phyloP scores from a whole-genome alignment of 2,329 filamentous ascomycete genomes.

The Lachnellula occidentalis region DNA sequence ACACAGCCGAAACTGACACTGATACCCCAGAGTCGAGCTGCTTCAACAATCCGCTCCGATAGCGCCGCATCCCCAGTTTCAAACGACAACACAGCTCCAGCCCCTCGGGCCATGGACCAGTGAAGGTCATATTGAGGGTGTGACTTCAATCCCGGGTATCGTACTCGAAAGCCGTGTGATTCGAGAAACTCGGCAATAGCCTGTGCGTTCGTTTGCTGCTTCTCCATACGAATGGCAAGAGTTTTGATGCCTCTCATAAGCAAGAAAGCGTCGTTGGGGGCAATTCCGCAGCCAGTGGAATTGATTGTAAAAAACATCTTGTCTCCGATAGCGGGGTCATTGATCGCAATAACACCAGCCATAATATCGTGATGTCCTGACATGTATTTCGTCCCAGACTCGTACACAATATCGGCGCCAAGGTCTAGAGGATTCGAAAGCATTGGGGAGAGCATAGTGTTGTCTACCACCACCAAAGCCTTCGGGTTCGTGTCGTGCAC shows the following conservation, averaged over 20 bases:
- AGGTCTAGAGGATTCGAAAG: constrained; percentile 90
- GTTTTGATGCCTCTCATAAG: constrained; percentile 96
- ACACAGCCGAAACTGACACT: constrained; percentile 97
- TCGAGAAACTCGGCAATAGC: constrained; percentile 90
- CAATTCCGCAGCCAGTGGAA: constrained; percentile 85
- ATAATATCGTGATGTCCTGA: constrained; percentile 98
- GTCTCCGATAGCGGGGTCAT: constrained; percentile 74
- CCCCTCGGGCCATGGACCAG: constrained; percentile 89
- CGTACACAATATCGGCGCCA: constrained; percentile 93
- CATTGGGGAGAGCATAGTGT: constrained; percentile 97
- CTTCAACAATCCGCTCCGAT: constrained; percentile 91
- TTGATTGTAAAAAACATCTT: constrained; percentile 97
- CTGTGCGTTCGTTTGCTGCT: constrained; percentile 90
- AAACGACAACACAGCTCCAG: constrained; percentile 91
- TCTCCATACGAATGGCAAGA: constrained; percentile 95
- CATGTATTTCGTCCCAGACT: constrained; percentile 95
- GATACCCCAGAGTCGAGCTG: constrained; percentile 86
- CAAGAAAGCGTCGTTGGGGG: constrained; percentile 93
- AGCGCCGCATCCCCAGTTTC: constrained; percentile 83
- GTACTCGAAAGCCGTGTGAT: constrained; percentile 83
- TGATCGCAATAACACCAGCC: constrained; percentile 93
- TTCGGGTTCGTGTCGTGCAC: constrained; percentile 73
- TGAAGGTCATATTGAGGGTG: constrained; percentile 97
- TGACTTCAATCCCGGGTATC: constrained; percentile 88
- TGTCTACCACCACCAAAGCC: constrained; percentile 87